Percentiles rank a stretch among this genome's conserved stretches.
These are phyloP conservation scores for Luzula sylvatica DNA, from an alignment of 176 grass and related monocot genomes.

Conservation along the genomic window DNA sequence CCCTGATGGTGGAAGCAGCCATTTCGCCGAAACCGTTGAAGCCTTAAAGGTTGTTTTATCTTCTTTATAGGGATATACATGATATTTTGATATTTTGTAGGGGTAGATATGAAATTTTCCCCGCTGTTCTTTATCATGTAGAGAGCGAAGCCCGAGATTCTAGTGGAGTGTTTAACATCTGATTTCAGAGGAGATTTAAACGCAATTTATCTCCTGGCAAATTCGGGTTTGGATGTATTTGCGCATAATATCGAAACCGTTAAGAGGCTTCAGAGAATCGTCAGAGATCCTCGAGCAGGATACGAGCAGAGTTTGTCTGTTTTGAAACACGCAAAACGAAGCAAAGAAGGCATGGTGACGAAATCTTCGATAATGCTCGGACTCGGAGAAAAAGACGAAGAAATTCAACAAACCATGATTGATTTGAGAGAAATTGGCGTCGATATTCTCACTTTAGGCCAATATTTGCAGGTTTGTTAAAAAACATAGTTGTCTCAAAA, in stretches of 20 bases:
- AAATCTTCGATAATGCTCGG: conserved; percentile 97
- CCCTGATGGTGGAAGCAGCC: conserved; percentile 71
- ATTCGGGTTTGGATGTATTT: conserved; percentile 80
- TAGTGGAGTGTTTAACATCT: conserved; percentile 78
- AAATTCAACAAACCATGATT: conserved; percentile 64
- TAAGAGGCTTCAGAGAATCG: conserved; percentile 60
- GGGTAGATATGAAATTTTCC: no score
- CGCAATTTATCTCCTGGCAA: conserved; percentile 44
- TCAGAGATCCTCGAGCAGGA: conserved; percentile 91
- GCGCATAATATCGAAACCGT: conserved; percentile 95
- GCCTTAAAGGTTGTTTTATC: conserved; percentile 49
- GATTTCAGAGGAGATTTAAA: conserved; percentile 85
- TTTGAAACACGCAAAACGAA: conserved; percentile 58
- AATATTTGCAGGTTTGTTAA: conserved; percentile 76
- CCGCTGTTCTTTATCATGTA: conserved; percentile 21
- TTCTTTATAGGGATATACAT: not conserved
- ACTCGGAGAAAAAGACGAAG: conserved; percentile 69
- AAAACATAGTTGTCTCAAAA: not conserved
- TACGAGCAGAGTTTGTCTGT: conserved; percentile 72
- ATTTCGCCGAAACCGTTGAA: conserved; percentile 77
- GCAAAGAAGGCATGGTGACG: conserved; percentile 61
- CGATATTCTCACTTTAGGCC: conserved; percentile 79
- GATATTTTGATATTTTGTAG: not conserved
- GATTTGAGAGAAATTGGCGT: conserved; percentile 73
- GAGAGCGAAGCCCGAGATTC: conserved; percentile 70